Base-by-base conservation (phyloP, 805 yeast genomes). In the Brettanomyces nanus region DNA sequence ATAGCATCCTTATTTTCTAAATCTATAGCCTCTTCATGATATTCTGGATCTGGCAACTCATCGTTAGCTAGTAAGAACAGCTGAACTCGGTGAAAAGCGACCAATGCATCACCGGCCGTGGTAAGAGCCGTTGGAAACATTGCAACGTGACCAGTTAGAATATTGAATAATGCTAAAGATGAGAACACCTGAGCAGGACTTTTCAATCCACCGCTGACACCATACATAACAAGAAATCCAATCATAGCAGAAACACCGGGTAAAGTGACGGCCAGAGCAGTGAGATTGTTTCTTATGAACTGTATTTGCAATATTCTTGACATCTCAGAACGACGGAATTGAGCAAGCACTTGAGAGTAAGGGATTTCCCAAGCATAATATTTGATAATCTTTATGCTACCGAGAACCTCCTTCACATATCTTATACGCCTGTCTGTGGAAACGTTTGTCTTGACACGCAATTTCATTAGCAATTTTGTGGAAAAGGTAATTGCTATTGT, bases 291-390 rank as follows among this genome's bases (percentile, higher is more conserved):
- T 54, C 89, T 75, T 21, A 75, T 55, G 31, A 77, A 65, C 51
- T 83, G 89, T 66, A 85, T 73, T 37, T 61, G 65, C 44, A 77
- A 69, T 42, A 89, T 70, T 36, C 66, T 63, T 4, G 51, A 47
- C 71, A 84, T 77, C 59, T 87, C 97, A 17, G 63, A 52, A 0
- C 53, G 49, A 54, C 97, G 73, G 20, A 74, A 65, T 10, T 65
- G 68, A 13, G 73, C 52, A 26, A 89, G 70, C 37, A 69, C 63
- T 7, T 68, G 56, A 38, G 68, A 68, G 54, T 85, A 89, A 1
- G 96, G 87, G 23, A 67, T 68, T 60, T 89, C 97, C 96, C 96
- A 89, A 1, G 94, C 84, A 56, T 87, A 89, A 56, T 73, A 83
- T 62, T 89, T 89, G 57, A 89, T 84, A 55, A 80, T 70, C 52